phyloP scores from a whole-genome alignment of 352 stramenopile genomes.

The Globisporangium megalacanthum region DNA sequence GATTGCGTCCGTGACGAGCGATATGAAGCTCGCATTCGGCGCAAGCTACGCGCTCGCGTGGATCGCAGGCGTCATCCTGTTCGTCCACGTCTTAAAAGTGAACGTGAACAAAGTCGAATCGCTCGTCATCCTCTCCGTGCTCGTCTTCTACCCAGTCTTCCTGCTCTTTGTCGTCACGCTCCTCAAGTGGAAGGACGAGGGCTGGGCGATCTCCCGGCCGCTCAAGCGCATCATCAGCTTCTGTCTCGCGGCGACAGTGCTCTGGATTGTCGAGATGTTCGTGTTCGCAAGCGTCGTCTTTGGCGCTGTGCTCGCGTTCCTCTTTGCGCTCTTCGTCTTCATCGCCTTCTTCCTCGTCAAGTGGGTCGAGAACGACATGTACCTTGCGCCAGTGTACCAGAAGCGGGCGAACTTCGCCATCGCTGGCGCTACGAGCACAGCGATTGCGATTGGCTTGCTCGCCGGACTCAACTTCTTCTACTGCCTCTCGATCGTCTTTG shows the following conservation, averaged over 20 bases:
- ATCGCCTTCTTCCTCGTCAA: constrained; percentile 74
- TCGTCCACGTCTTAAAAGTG: constrained; percentile 48
- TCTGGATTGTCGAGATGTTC: constrained; percentile 82
- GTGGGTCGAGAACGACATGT: constrained; percentile 83
- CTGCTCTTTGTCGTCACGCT: constrained; percentile 67
- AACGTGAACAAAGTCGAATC: constrained; percentile 71
- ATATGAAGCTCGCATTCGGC: constrained; percentile 49
- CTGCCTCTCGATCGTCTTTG: constrained; percentile 79
- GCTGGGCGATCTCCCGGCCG: constrained; percentile 50
- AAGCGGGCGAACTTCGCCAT: constrained; percentile 40
- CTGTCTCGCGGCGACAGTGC: constrained; percentile 25
- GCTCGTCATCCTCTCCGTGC: constrained; percentile 61
- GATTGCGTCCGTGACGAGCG: constrained; percentile 42
- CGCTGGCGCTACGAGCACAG: constrained; percentile 21
- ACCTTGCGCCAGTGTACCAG: constrained; percentile 63
- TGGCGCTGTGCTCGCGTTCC: constrained; percentile 51
- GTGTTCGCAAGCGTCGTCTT: constrained; percentile 51
- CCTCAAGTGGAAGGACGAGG: constrained; percentile 72
- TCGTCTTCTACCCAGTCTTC: constrained; percentile 81
- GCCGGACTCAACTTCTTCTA: constrained; percentile 74
- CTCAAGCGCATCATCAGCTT: constrained; percentile 34
- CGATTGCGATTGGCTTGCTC: constrained; percentile 38
- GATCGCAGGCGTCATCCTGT: constrained; percentile 67
- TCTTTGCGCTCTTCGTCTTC: constrained; percentile 61
- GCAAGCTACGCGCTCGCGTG: constrained; percentile 59